phyloP scores from a whole-genome alignment of 306 rosid species.

The Biancaea sappan region DNA sequence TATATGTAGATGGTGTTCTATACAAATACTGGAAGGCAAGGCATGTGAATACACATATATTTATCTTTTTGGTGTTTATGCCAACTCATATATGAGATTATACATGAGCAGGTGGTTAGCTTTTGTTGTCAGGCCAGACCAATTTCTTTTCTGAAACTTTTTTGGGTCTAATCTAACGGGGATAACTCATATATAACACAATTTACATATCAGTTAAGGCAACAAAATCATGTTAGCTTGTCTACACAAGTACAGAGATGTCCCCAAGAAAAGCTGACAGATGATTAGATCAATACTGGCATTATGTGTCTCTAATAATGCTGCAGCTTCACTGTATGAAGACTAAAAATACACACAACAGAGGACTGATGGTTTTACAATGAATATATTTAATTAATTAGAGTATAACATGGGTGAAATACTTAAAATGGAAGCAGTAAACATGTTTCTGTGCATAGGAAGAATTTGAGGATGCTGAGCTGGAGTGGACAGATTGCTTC shows the following conservation, averaged over 20 bases:
- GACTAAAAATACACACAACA: not conserved
- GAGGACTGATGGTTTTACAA: not conserved
- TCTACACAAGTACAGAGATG: conserved; percentile 45
- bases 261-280: conserved; percentile 38
- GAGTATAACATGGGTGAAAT: not conserved
- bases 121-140: conserved; percentile 38
- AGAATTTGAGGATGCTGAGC: conserved; percentile 30
- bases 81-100: conserved; percentile 26
- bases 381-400: not conserved
- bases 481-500: conserved; percentile 37
- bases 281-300: conserved; percentile 22
- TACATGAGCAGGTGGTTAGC: conserved; percentile 19
- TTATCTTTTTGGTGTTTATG: not conserved
- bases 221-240: conserved; percentile 43
- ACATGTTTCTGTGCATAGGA: conserved; percentile 9
- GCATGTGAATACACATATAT: not conserved
- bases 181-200: conserved; percentile 34
- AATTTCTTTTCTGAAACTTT: conserved; percentile 6
- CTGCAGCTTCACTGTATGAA: conserved; percentile 22
- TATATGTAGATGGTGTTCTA: not conserved
- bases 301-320: conserved; percentile 26
- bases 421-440: not conserved
- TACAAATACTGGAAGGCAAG: not conserved
- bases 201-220: conserved; percentile 34
- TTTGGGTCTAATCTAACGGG: not conserved